Evolutionary conservation across 2,329 filamentous ascomycete genomes (phyloP).

Genomic region (Trichoderma afroharzianum): DNA sequence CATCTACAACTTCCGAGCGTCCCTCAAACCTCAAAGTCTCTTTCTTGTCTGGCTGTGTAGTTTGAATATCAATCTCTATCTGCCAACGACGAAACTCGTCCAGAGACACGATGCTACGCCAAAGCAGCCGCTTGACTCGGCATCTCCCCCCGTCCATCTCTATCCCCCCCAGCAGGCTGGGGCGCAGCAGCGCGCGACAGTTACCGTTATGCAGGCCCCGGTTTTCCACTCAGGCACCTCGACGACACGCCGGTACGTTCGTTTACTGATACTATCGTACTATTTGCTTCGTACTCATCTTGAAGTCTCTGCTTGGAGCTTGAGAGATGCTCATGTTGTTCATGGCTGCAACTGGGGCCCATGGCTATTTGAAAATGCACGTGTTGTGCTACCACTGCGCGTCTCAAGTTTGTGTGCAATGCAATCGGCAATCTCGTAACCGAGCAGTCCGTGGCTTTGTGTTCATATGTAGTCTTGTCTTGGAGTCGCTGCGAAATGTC

Average conservation of each 20-base stretch:
- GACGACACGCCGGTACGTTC: slow-evolving; percentile 27
- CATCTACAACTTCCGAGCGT: background rate
- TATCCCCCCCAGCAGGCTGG: background rate
- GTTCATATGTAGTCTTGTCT: background rate
- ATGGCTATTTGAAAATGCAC: background rate
- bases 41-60: background rate
- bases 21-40: background rate
- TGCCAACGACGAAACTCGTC: background rate
- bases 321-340: background rate
- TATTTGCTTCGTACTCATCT: background rate
- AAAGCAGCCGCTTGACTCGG: slow-evolving; percentile 27
- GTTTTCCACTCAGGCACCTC: slow-evolving; percentile 30
- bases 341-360: background rate
- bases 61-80: background rate
- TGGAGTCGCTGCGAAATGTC: background rate
- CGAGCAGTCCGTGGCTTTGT: background rate
- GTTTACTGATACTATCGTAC: slow-evolving; percentile 13
- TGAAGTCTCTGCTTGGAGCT: background rate
- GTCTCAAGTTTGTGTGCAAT: background rate
- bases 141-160: slow-evolving; percentile 22
- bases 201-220: slow-evolving; percentile 20
- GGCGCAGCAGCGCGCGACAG: background rate
- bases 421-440: background rate
- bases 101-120: slow-evolving; percentile 26
- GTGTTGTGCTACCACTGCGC: background rate